Conservation (phyloP, 2,329 filamentous ascomycete genomes). For the Juglanconis sp. region DNA sequence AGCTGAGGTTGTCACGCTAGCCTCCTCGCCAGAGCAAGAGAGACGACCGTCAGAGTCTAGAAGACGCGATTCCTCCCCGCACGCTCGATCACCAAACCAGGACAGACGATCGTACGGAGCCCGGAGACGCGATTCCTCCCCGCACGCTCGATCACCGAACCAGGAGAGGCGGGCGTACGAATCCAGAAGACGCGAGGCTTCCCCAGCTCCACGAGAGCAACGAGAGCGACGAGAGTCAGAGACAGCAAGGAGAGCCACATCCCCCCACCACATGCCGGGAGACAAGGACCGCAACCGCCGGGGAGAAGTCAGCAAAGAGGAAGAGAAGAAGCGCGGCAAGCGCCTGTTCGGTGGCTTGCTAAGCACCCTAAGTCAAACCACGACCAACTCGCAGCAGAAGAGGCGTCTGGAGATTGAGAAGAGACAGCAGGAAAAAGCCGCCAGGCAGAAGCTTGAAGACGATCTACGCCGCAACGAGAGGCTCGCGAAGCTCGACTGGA, state of each 20-base stretch:
- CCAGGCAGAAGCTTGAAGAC: conserved; percentile 69
- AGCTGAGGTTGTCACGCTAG: not conserved
- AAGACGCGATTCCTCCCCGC: conserved; percentile 1
- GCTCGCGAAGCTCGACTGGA: conserved; percentile 56
- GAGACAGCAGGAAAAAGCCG: conserved; percentile 73
- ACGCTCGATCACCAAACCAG: not conserved
- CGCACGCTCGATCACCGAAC: not conserved
- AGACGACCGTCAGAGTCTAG: not conserved
- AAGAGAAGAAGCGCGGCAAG: conserved; percentile 82
- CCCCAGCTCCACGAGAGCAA: not conserved
- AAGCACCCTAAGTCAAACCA: conserved; percentile 73
- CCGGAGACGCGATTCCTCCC: not conserved
- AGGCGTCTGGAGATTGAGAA: conserved; percentile 77
- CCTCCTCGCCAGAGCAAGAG: not conserved
- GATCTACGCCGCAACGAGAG: conserved; percentile 65
- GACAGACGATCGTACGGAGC: not conserved
- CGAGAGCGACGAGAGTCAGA: conserved; percentile 7
- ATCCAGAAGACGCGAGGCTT: not conserved
- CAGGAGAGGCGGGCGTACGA: not conserved
- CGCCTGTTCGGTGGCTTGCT: conserved; percentile 82
- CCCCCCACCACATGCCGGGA: not conserved
- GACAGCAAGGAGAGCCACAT: conserved; percentile 11
- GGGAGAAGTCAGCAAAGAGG: conserved; percentile 46
- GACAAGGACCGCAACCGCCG: conserved; percentile 31
- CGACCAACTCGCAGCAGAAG: conserved; percentile 60